A percentile compares a stretch with the other conserved stretches of the same genome.
These are phyloP conservation scores for Vigna hirtella DNA, from an alignment of 306 rosid species.

Conservation along the genomic window DNA sequence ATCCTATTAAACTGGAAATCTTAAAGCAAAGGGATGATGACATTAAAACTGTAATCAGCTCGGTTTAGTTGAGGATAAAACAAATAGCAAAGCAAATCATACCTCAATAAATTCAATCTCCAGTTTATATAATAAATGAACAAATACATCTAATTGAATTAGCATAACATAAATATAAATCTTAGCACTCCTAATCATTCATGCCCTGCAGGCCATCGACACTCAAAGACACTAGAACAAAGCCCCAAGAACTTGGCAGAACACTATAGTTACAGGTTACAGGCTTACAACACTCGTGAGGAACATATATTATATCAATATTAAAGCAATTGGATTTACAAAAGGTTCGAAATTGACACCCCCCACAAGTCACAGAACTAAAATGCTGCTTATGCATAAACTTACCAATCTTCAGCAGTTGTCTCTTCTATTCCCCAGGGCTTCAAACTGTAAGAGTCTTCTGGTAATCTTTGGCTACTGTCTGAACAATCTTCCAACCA, in stretches of 20 bases:
- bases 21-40: neutral
- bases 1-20: neutral
- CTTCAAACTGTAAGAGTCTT: constrained; percentile 75
- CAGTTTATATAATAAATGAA: neutral
- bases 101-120: neutral
- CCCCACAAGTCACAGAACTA: constrained; percentile 13
- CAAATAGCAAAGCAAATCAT: neutral
- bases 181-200: neutral
- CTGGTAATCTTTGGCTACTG: constrained; percentile 67
- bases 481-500: constrained; percentile 86
- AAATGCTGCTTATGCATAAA: constrained; percentile 38
- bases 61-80: neutral
- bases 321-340: constrained; percentile 29
- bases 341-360: constrained; percentile 15
- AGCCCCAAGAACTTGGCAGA: neutral
- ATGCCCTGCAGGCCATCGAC: neutral
- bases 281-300: constrained; percentile 5
- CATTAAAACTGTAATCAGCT: constrained; percentile 5
- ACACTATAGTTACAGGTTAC: constrained; percentile 22
- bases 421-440: constrained; percentile 57
- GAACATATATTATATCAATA: constrained; percentile 10
- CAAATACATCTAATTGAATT: neutral
- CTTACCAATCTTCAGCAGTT: constrained; percentile 65
- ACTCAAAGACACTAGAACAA: neutral
- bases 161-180: constrained; percentile 1